phyloP scores from a whole-genome alignment of 164 flowering plant species.

The Magnolia sinica region DNA sequence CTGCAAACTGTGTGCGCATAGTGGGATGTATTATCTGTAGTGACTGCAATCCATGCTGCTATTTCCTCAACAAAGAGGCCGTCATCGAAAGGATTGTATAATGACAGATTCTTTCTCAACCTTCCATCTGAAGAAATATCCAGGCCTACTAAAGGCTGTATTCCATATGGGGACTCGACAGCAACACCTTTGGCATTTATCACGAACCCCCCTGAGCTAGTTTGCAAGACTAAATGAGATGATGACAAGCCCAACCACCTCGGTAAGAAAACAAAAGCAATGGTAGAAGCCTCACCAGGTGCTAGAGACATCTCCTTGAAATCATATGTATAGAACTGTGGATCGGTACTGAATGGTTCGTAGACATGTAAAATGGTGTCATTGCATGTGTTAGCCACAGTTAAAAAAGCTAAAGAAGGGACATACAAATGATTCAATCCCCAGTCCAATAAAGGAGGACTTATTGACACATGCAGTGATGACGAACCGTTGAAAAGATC shows the following conservation, averaged over 20 bases:
- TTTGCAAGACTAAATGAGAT: conserved; percentile 66
- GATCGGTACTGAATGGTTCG: conserved; percentile 62
- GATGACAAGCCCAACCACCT: conserved; percentile 56
- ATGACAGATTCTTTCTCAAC: conserved; percentile 52
- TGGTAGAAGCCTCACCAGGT: conserved; percentile 67
- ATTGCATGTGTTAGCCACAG: conserved; percentile 52
- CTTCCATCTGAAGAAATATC: conserved; percentile 38
- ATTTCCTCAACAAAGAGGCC: conserved; percentile 53
- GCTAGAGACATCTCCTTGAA: conserved; percentile 46
- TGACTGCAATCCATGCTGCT: conserved; percentile 48
- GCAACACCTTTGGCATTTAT: conserved; percentile 63
- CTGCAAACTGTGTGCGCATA: conserved; percentile 48
- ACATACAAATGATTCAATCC: conserved; percentile 52
- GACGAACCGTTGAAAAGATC: conserved; percentile 27
- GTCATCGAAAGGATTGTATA: conserved; percentile 64
- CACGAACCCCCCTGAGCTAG: conserved; percentile 75
- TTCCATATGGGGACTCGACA: conserved; percentile 54
- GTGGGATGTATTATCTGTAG: conserved; percentile 39
- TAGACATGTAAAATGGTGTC: conserved; percentile 54
- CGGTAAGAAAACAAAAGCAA: conserved; percentile 77
- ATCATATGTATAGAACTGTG: conserved; percentile 74
- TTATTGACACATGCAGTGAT: conserved; percentile 48
- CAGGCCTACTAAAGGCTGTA: conserved; percentile 36
- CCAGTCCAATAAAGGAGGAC: conserved; percentile 67
- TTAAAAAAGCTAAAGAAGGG: conserved; percentile 57